These are phyloP conservation scores for Yarrowia osloensis DNA, from an alignment of 805 yeast genomes.

Conservation along the genomic window DNA sequence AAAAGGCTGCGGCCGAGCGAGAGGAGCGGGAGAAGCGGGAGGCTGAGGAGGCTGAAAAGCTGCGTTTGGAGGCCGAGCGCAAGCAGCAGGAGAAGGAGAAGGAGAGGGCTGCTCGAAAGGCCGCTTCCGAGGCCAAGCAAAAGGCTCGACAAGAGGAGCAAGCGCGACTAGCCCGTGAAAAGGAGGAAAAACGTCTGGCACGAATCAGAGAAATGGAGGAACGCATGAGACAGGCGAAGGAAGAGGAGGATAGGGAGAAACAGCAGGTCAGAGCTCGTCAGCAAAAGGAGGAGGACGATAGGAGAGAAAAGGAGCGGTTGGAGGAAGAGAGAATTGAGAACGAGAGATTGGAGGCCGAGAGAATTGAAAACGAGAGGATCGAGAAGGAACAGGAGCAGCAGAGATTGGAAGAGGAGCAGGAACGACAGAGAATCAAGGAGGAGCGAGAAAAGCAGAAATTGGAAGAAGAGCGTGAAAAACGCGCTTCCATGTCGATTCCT, in stretches of 20 bases:
- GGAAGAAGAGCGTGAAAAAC: slow-evolving; percentile 8
- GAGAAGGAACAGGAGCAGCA: not conserved
- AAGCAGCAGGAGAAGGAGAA: slow-evolving; percentile 10
- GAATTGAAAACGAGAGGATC: not conserved
- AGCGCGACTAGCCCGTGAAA: slow-evolving; percentile 36
- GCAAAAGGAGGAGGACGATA: not conserved
- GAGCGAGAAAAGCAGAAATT: not conserved
- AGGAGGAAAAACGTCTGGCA: slow-evolving; percentile 37
- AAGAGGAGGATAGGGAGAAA: slow-evolving; percentile 1
- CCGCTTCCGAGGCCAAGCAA: slow-evolving; percentile 31
- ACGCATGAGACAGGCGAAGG: slow-evolving; percentile 19
- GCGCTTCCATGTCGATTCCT: slow-evolving; percentile 2
- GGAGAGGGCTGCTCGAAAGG: slow-evolving; percentile 24
- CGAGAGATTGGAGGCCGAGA: not conserved
- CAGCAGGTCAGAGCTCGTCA: not conserved
- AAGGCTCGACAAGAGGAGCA: slow-evolving; percentile 38
- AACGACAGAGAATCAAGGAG: not conserved
- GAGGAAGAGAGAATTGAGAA: not conserved
- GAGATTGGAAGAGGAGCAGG: not conserved
- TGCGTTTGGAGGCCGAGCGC: slow-evolving; percentile 1
- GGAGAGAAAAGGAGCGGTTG: not conserved
- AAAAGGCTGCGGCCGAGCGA: slow-evolving; percentile 42
- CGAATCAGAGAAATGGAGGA: slow-evolving; percentile 34
- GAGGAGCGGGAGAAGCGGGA: slow-evolving; percentile 36
- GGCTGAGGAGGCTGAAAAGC: not conserved